phyloP scores from a whole-genome alignment of 495 filamentous ascomycete genomes.

The Aspergillus leporis region DNA sequence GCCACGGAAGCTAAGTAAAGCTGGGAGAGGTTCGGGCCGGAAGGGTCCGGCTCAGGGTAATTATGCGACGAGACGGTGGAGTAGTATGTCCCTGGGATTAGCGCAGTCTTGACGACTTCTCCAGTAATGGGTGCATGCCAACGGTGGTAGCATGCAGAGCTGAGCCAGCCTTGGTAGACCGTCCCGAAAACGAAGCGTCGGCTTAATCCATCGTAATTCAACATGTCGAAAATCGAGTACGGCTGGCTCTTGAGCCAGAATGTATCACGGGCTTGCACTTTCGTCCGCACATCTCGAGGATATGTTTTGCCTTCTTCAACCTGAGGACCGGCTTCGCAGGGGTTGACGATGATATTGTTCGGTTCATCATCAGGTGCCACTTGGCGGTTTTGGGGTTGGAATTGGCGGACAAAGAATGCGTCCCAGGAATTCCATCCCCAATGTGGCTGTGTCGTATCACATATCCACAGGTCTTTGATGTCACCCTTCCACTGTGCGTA shows the following conservation, averaged over 20 bases:
- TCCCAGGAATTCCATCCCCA: constrained; percentile 1
- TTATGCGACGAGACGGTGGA: not conserved
- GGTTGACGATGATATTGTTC: not conserved
- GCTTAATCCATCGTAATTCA: not conserved
- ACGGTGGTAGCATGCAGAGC: not conserved
- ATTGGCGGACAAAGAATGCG: not conserved
- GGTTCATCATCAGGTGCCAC: not conserved
- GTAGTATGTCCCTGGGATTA: not conserved
- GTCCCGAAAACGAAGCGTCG: not conserved
- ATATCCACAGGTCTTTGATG: not conserved
- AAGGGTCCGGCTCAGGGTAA: not conserved
- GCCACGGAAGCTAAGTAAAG: not conserved
- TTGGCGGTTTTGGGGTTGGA: not conserved
- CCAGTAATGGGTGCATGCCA: constrained; percentile 3
- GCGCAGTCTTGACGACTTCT: not conserved
- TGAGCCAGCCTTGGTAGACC: constrained; percentile 4
- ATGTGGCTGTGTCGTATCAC: not conserved
- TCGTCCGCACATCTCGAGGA: not conserved
- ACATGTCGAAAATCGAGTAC: constrained; percentile 4
- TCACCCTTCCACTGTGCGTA: not conserved
- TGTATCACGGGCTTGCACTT: not conserved
- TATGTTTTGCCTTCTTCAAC: not conserved
- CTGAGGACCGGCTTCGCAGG: constrained; percentile 2
- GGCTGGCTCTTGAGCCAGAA: constrained; percentile 4
- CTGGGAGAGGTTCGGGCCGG: not conserved